Percentiles rank a stretch among this genome's conserved stretches.
phyloP scores from a whole-genome alignment of 202 grass and related monocot species.

The Carex arenaria region DNA sequence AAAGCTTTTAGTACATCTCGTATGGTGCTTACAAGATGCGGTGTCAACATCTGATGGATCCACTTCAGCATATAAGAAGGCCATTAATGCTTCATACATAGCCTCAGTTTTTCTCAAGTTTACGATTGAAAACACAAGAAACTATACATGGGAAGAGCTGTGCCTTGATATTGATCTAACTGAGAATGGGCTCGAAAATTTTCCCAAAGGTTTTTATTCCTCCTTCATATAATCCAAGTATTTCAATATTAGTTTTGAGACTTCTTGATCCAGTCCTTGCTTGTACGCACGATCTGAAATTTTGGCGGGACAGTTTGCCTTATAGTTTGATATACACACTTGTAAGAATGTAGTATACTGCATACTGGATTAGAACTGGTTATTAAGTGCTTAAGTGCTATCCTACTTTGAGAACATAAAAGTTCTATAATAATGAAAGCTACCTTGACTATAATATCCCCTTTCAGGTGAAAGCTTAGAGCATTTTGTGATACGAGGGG shows the following conservation, averaged over 20 bases:
- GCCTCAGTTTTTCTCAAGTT: conserved; percentile 99
- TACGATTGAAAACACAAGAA: conserved; percentile 78
- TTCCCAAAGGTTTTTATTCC: conserved; percentile 57
- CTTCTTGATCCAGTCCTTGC: background rate
- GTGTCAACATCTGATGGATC: conserved; percentile 43
- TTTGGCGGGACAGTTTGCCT: background rate
- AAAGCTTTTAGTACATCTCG: conserved; percentile 93
- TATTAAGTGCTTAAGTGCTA: background rate
- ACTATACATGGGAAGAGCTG: conserved; percentile 78
- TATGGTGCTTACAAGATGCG: conserved; percentile 89
- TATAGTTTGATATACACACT: background rate
- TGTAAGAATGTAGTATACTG: background rate
- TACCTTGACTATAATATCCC: background rate
- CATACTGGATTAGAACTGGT: background rate
- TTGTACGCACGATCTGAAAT: background rate
- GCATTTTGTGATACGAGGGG: conserved; percentile 70
- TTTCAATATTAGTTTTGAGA: background rate
- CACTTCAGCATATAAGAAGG: conserved; percentile 46
- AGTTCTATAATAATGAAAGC: background rate
- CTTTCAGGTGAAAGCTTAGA: conserved; percentile 63
- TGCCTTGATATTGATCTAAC: conserved; percentile 65
- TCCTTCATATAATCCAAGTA: conserved; percentile 2
- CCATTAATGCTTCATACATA: conserved; percentile 95
- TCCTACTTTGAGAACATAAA: background rate
- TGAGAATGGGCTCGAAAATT: conserved; percentile 62